Conservation (phyloP, 2,329 filamentous ascomycete species). For the Talaromyces sp. region DNA sequence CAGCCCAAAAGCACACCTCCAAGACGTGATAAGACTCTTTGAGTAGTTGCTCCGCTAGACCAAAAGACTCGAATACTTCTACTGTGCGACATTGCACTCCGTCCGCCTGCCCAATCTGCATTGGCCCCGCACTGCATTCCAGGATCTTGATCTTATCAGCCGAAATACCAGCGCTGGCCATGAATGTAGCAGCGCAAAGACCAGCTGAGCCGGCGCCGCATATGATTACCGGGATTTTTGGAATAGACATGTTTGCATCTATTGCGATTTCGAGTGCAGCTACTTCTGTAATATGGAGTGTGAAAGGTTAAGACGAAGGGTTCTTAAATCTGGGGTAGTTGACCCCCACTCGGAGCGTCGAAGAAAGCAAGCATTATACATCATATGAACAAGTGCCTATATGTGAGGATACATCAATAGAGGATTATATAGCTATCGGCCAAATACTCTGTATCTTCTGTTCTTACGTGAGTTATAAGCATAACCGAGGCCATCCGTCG, state of each 20-base stretch:
- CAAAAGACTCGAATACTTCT: slow-evolving; percentile 54
- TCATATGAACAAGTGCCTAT: background rate
- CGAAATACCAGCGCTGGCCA: slow-evolving; percentile 26
- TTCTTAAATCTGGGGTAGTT: background rate
- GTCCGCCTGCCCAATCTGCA: slow-evolving; percentile 46
- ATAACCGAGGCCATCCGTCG: background rate
- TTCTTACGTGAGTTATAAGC: background rate
- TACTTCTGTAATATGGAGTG: background rate
- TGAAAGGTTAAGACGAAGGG: background rate
- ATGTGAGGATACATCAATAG: background rate
- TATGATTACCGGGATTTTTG: slow-evolving; percentile 42
- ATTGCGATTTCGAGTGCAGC: background rate
- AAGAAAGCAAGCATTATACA: background rate
- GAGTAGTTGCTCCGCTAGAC: slow-evolving; percentile 61
- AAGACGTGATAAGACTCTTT: slow-evolving; percentile 22
- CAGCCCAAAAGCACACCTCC: slow-evolving; percentile 18
- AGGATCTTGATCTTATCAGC: slow-evolving; percentile 6
- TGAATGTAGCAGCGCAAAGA: slow-evolving; percentile 48
- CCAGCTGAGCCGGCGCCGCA: slow-evolving; percentile 51
- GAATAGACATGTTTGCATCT: background rate
- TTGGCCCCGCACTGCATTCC: slow-evolving; percentile 51
- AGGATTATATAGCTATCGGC: background rate
- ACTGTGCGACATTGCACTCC: slow-evolving; percentile 62
- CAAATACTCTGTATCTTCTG: background rate
- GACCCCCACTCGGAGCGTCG: background rate